These are phyloP conservation scores for Zea mays DNA, from an alignment of 176 grass and related monocot species.

Conservation along the genomic window Zm-B73-REFERENCE-NAM-5.0 NC_050098.1:136566001-136566500, in stretches of 20 bases:
- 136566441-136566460: too few relatives aligned
- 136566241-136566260: background rate
- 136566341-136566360: background rate
- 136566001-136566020: too few relatives aligned
- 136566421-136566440: too few relatives aligned
- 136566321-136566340: background rate
- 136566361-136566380: background rate
- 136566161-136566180: background rate
- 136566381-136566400: too few relatives aligned
- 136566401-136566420: too few relatives aligned
- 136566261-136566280: background rate
- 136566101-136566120: background rate
- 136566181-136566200: background rate
- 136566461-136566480: too few relatives aligned
- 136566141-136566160: background rate
- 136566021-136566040: background rate
- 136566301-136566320: background rate
- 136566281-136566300: background rate
- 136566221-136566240: background rate
- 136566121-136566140: background rate
- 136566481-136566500: background rate
- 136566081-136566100: background rate
- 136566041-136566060: background rate
- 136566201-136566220: background rate
- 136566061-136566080: background rate